Evolutionary conservation across 2,329 filamentous ascomycete genomes (phyloP), one percentile per base, ranked within the genome.

Genomic region (Fusarium ambrosium): DNA sequence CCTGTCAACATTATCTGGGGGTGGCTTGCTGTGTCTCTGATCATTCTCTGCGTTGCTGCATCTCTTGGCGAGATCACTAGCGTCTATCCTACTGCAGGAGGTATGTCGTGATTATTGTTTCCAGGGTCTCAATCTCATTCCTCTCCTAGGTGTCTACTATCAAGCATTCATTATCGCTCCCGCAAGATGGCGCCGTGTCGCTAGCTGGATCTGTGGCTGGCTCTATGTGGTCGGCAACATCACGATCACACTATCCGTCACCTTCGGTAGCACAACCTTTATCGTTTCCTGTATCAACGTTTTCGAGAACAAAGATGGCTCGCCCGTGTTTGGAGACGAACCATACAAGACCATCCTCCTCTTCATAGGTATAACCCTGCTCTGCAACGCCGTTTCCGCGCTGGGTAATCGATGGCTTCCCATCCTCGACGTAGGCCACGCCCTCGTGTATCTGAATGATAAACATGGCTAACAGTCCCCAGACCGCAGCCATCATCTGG

Each of bases 401-500:
- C 87, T 93, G 27, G 90, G 89, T 43, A 94, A 95, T 80, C 87
- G 85, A 29, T 92, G 89, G 82, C 86, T 95, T 39, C 92, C 92
- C 0, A 78, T 87, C 76, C 83, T 95, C 64, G 93, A 95, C 84
- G 92, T 73, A 32, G 72, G 29, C 16, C n/a, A 22, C 6, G 3
- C 9, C 6, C 16, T 20, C 3, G 2, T 29, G 8, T 13, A 6
- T 14, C 4, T n/a, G 16, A 1, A 8, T 56, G 3, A 13, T 9
- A 13, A 18, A 11, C 29, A 20, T 14, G 10, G 6, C 18, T 56
- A 20, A 56, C 3, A 16, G 3, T 56, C 0, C 1, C 6, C 6
- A 92, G 90, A 93, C 92, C n/a, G 92, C 92, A 79, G 91, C 92
- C 72, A 91, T 94, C 73, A 92, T 91, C 83, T 93, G 92, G 91